These are phyloP conservation scores for Astrocystis sublimbata DNA, from an alignment of 495 filamentous ascomycete species.

Conservation along the genomic window DNA sequence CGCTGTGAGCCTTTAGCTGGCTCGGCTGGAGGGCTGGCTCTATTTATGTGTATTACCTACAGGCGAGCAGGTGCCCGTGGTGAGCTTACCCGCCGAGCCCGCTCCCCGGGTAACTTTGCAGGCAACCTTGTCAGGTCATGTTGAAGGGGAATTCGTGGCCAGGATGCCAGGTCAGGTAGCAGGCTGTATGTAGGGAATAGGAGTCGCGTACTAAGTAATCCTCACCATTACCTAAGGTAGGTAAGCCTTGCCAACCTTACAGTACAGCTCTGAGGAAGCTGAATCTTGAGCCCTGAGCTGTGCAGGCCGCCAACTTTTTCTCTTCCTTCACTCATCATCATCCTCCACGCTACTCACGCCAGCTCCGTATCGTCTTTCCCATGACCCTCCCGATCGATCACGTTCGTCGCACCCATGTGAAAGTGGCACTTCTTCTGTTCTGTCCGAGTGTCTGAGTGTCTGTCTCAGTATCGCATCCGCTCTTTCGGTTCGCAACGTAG, in stretches of 20 bases:
- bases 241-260: background rate
- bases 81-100: no score
- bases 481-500: slow-evolving; percentile 1
- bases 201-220: slow-evolving; percentile 8
- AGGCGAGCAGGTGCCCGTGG: no score
- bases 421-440: background rate
- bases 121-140: background rate
- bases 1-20: no score
- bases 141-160: slow-evolving; percentile 6
- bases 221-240: background rate
- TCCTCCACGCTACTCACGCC: background rate
- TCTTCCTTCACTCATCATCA: background rate
- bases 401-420: background rate
- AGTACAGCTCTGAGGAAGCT: no score
- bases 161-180: no score
- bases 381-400: no score
- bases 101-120: background rate
- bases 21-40: no score
- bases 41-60: no score
- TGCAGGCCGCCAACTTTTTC: background rate
- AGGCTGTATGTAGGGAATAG: slow-evolving; percentile 12
- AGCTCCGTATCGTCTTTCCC: background rate
- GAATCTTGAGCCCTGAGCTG: no score
- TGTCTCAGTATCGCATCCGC: background rate
- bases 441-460: background rate